Evolutionary conservation across 805 yeast genomes (phyloP), one percentile per base, ranked within the genome.

Genomic region (Ogataea neopini): DNA sequence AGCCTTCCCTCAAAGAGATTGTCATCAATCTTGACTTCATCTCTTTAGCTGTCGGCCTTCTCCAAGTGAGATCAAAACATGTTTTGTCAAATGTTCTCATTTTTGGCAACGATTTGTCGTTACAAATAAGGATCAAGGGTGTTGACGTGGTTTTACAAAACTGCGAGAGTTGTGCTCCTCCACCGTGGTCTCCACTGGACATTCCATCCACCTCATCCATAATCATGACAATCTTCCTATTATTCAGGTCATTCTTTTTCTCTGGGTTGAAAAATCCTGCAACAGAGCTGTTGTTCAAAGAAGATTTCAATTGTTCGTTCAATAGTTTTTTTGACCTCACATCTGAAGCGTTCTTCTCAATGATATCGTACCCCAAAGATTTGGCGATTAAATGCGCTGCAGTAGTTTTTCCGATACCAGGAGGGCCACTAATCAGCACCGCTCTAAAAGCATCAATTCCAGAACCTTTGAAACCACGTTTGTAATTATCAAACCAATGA

Each of bases 171-270:
- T 90, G 95, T 19, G 97, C 97, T 22, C 94, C 96, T 53, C 99
- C 99, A 51, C 99, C 99, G 58, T 94, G 84, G 68, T 94, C 99
- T 54, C 99, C 99, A 62, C 95, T 90, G 34, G 96, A 88, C 98
- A 94, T 94, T 57, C 99, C 99, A 66, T 94, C 99, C 25, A 94
- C 98, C 71, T 94, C 99, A 69, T 94, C 99, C 98, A 94, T 90
- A 53, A 94, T 86, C 40, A 94, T 74, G 46, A 90, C 88, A 57
- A 92, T 83, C 50, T 79, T 83, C 44, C 77, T 75, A 40, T 77
- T 58, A 19, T 58, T 58, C 26, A 54, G 46, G 44, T 52, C 51
- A 9, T 51, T 43, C 19, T 57, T 14, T 49, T 55, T 40, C 3
- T 43, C 61, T 17, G 66, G 58, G 45, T 76, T 71, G 69, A 88